Evolutionary conservation across 148 eudicot genomes (phyloP).

Genomic region (Gaultheria prostrata): DNA sequence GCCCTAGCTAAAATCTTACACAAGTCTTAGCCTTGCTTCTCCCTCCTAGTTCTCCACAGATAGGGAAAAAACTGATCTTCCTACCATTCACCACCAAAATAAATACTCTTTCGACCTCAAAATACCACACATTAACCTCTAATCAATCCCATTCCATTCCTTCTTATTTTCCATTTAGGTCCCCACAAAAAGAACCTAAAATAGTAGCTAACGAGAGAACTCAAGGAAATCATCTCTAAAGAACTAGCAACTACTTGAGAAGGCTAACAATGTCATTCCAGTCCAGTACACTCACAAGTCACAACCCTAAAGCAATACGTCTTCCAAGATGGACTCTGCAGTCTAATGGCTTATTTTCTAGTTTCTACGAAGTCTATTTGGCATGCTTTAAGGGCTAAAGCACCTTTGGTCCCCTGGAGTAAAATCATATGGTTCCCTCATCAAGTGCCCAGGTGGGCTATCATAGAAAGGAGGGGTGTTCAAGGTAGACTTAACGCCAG

Average conservation of each 20-base stretch:
- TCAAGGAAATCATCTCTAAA: background rate
- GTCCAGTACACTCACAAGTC: background rate
- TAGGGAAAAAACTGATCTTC: background rate
- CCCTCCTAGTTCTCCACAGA: background rate
- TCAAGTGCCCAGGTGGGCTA: too few species aligned
- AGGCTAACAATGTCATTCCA: background rate
- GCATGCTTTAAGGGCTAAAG: too few species aligned
- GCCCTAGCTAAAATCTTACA: background rate
- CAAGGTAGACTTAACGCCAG: too few species aligned
- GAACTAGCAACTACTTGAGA: background rate
- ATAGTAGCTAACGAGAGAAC: background rate
- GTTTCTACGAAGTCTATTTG: too few species aligned
- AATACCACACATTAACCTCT: slow-evolving; percentile 1
- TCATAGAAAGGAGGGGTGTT: too few species aligned
- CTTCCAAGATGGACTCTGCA: too few species aligned
- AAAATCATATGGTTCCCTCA: too few species aligned
- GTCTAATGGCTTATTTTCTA: too few species aligned
- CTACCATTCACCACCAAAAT: background rate
- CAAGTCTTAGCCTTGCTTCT: background rate
- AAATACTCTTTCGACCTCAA: background rate
- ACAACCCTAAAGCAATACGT: background rate
- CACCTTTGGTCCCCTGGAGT: too few species aligned
- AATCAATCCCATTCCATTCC: background rate
- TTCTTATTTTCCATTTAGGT: background rate
- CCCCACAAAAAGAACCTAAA: background rate